These are phyloP conservation scores for grape (Vitis vinifera) DNA, from an alignment of 164 flowering plant species.

Conservation along the genomic window DNA sequence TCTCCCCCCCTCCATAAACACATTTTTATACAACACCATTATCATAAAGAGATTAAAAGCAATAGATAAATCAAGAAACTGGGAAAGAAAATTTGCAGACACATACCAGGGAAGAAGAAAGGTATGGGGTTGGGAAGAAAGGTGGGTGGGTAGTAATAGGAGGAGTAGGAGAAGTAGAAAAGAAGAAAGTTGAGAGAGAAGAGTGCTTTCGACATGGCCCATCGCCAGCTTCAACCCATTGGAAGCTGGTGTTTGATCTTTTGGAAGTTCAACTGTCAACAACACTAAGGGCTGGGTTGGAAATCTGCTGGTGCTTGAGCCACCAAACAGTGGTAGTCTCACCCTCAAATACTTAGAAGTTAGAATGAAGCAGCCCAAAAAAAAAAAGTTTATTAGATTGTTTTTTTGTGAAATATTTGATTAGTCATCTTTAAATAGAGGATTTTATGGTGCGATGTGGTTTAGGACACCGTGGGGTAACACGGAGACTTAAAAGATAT, in stretches of 20 bases:
- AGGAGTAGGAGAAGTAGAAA: neutral
- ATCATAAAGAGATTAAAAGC: neutral
- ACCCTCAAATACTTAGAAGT: neutral
- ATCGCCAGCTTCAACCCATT: neutral
- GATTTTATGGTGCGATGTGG: too few species aligned
- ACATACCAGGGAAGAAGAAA: too few species aligned
- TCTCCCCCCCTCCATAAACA: too few species aligned
- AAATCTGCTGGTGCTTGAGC: neutral
- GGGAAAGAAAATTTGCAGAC: too few species aligned
- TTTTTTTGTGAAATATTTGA: too few species aligned
- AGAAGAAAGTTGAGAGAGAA: conserved; percentile 6
- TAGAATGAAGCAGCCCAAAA: too few species aligned
- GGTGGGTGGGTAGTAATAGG: neutral
- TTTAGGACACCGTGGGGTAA: too few species aligned
- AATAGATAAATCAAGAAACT: neutral
- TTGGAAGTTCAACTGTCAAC: conserved; percentile 14
- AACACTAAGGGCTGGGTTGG: neutral
- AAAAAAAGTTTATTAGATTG: too few species aligned
- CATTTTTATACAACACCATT: too few species aligned
- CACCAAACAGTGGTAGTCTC: neutral
- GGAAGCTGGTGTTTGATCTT: conserved; percentile 15
- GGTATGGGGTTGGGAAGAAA: neutral
- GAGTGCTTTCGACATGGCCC: neutral
- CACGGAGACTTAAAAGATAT: too few species aligned
- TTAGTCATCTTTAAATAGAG: too few species aligned